These are phyloP conservation scores for Phalaenopsis equestris DNA, from an alignment of 106 monocot species.

Conservation along the genomic window DNA sequence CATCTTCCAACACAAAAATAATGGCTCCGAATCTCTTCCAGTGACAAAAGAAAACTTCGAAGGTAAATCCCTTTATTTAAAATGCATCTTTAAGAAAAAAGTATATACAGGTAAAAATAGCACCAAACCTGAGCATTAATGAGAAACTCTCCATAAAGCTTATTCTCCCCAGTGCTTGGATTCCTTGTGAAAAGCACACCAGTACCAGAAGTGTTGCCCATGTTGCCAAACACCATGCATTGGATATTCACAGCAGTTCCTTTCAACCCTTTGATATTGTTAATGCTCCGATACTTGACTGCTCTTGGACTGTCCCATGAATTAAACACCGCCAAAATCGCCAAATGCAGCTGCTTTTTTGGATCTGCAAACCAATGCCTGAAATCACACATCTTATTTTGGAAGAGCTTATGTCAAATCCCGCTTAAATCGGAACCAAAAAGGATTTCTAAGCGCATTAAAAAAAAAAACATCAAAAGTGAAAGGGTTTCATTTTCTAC, in stretches of 20 bases:
- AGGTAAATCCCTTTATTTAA: neutral
- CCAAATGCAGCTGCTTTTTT: conserved; percentile 59
- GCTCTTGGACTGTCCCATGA: conserved; percentile 96
- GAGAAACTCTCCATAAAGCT: conserved; percentile 94
- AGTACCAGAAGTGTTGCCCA: conserved; percentile 91
- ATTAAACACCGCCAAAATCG: conserved; percentile 79
- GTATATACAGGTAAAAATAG: neutral
- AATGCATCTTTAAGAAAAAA: neutral
- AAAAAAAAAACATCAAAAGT: no score
- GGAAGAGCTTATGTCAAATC: neutral
- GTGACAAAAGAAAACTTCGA: neutral
- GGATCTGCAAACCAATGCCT: conserved; percentile 48
- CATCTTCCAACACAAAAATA: neutral
- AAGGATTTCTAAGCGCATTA: no score
- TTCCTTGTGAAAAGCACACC: conserved; percentile 96
- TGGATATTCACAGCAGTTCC: conserved; percentile 97
- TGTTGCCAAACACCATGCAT: conserved; percentile 98
- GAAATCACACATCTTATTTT: neutral
- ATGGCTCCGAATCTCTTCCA: neutral
- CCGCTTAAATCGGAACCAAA: no score
- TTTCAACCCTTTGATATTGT: conserved; percentile 78
- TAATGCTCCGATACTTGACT: conserved; percentile 85
- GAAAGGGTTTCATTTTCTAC: no score
- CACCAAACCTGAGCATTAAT: conserved; percentile 79
- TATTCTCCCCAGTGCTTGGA: conserved; percentile 93